phyloP scores from a whole-genome alignment of 2,329 filamentous ascomycete species.

The Verticillium albo-atrum region DNA sequence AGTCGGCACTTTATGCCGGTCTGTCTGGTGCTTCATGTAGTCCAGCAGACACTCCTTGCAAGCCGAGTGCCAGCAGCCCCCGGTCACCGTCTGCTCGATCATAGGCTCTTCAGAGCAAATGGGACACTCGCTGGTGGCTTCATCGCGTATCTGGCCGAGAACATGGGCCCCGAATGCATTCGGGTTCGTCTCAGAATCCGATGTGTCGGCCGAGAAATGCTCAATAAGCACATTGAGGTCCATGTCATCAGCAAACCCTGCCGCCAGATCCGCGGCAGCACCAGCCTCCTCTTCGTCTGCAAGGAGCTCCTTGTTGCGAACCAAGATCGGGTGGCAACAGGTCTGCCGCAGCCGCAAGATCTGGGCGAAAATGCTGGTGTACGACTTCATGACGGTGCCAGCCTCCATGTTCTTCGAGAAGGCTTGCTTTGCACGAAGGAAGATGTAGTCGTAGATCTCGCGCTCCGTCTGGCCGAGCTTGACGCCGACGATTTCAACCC shows the following conservation, averaged over 20 bases:
- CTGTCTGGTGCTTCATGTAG: slow-evolving; percentile 82
- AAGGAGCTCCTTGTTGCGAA: slow-evolving; percentile 77
- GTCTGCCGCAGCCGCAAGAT: slow-evolving; percentile 88
- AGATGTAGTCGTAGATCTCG: slow-evolving; percentile 91
- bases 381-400: slow-evolving; percentile 90
- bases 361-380: slow-evolving; percentile 95
- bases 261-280: slow-evolving; percentile 70
- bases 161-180: slow-evolving; percentile 81
- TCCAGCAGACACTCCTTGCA: slow-evolving; percentile 91
- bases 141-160: slow-evolving; percentile 84
- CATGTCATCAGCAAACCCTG: slow-evolving; percentile 91
- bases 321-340: slow-evolving; percentile 89
- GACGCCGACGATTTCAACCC: slow-evolving; percentile 80
- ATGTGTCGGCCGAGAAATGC: slow-evolving; percentile 69
- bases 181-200: slow-evolving; percentile 51
- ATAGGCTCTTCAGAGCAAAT: slow-evolving; percentile 95
- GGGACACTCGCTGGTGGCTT: slow-evolving; percentile 84
- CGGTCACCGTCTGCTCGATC: slow-evolving; percentile 85
- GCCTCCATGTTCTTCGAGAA: slow-evolving; percentile 85
- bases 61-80: slow-evolving; percentile 91
- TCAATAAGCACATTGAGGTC: slow-evolving; percentile 83
- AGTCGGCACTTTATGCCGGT: slow-evolving; percentile 68
- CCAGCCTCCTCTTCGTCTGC: slow-evolving; percentile 84
- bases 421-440: slow-evolving; percentile 72
- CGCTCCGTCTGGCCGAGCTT: slow-evolving; percentile 81